Conservation (phyloP, 768 basidiomycete species). For the Xerocomus potaroensis region DNA sequence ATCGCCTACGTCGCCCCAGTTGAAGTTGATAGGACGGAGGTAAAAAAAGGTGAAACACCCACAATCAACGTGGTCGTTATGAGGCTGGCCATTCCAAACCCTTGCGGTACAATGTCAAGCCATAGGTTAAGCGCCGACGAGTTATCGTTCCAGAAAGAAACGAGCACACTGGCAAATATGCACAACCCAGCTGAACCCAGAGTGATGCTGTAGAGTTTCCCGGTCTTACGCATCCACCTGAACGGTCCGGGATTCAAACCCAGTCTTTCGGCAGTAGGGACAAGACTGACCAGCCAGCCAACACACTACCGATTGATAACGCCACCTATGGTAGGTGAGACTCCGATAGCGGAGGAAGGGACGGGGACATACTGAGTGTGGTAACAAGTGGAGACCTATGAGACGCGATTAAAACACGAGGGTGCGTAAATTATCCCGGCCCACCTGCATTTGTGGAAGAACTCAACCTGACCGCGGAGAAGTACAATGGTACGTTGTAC, state of each 20-base stretch:
- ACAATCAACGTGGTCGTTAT: slow-evolving; percentile 88
- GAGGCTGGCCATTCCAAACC: slow-evolving; percentile 78
- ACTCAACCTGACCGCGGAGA: slow-evolving; percentile 70
- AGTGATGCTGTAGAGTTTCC: slow-evolving; percentile 78
- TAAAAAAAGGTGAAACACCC: slow-evolving; percentile 27
- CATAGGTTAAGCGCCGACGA: slow-evolving; percentile 63
- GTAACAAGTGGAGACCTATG: slow-evolving; percentile 80
- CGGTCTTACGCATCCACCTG: slow-evolving; percentile 84
- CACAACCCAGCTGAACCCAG: slow-evolving; percentile 58
- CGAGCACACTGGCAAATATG: slow-evolving; percentile 54
- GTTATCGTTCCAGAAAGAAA: slow-evolving; percentile 63
- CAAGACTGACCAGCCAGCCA: slow-evolving; percentile 72
- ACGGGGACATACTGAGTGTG: slow-evolving; percentile 70
- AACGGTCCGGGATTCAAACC: slow-evolving; percentile 9
- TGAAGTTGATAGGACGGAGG: slow-evolving; percentile 2
- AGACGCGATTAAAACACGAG: slow-evolving; percentile 8
- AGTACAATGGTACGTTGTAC: slow-evolving; percentile 89
- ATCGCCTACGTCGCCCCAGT: slow-evolving; percentile 56
- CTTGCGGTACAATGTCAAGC: slow-evolving; percentile 76
- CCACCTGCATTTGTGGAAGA: slow-evolving; percentile 69
- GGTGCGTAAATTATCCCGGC: slow-evolving; percentile 18
- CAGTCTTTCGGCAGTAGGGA: slow-evolving; percentile 1
- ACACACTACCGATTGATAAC: slow-evolving; percentile 79
- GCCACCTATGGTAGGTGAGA: slow-evolving; percentile 49
- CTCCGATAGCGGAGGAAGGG: slow-evolving; percentile 5